These are phyloP conservation scores for Davidsoniella eucalypti DNA, from an alignment of 2,329 filamentous ascomycete genomes.

Conservation along the genomic window DNA sequence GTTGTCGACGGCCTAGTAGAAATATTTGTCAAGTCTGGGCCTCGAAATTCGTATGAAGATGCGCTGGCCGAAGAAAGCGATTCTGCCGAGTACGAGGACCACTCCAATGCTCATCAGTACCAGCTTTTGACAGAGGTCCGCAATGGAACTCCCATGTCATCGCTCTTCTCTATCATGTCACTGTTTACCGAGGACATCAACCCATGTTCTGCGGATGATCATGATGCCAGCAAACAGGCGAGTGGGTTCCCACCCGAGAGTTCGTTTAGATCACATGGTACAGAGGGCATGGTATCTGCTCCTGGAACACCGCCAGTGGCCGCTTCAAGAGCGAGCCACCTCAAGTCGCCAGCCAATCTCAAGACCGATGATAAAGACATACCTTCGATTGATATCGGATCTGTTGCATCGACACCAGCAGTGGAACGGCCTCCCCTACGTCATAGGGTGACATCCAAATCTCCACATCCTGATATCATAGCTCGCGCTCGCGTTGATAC, in stretches of 20 bases:
- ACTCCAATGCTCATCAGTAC: conserved; percentile 57
- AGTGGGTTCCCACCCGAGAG: conserved; percentile 1
- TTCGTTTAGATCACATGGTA: not conserved
- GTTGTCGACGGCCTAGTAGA: conserved; percentile 94
- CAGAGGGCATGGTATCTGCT: conserved; percentile 3
- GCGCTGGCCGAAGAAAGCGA: conserved; percentile 20
- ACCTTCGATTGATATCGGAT: conserved; percentile 13
- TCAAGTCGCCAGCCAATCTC: not conserved
- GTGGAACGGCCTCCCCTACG: conserved; percentile 5
- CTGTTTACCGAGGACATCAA: conserved; percentile 92
- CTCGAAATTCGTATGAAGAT: conserved; percentile 23
- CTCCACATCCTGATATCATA: conserved; percentile 90
- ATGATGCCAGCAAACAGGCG: conserved; percentile 14
- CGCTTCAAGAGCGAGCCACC: not conserved
- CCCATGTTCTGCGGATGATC: conserved; percentile 55
- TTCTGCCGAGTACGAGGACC: conserved; percentile 52
- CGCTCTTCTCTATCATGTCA: conserved; percentile 89
- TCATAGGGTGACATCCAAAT: conserved; percentile 39
- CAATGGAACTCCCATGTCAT: conserved; percentile 97
- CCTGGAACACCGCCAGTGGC: conserved; percentile 11
- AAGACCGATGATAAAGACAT: conserved; percentile 12
- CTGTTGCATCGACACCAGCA: not conserved
- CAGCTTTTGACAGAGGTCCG: conserved; percentile 93
- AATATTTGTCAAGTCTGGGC: conserved; percentile 89
- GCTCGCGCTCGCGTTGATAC: conserved; percentile 93